Evolutionary conservation across 2,329 filamentous ascomycete species (phyloP).

Genomic region (Colletotrichum cordylinicola): DNA sequence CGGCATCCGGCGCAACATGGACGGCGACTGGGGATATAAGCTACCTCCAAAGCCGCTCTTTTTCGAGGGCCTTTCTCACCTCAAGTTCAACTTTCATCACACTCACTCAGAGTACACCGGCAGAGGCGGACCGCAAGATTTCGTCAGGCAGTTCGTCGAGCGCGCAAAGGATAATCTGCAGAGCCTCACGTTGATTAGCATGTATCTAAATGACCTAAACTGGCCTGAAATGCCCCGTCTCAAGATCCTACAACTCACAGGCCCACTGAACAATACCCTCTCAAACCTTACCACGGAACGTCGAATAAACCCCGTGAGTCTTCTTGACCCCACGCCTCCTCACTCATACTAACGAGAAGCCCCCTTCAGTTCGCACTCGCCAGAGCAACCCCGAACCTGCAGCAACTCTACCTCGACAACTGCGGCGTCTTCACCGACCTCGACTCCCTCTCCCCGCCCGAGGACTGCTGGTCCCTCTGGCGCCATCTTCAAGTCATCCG

Average conservation of each 20-base stretch:
- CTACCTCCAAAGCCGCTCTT: slow-evolving; percentile 17
- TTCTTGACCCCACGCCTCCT: too few species aligned
- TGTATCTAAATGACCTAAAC: slow-evolving; percentile 11
- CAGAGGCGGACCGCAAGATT: slow-evolving; percentile 7
- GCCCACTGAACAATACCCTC: not conserved
- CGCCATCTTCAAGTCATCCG: slow-evolving; percentile 33
- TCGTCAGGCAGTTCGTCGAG: slow-evolving; percentile 11
- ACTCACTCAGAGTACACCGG: not conserved
- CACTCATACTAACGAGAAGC: not conserved
- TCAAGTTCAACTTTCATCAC: slow-evolving; percentile 8
- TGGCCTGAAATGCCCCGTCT: slow-evolving; percentile 18
- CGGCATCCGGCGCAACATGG: not conserved
- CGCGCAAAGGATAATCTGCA: slow-evolving; percentile 1
- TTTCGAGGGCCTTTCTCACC: slow-evolving; percentile 1
- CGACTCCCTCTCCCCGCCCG: slow-evolving; percentile 8
- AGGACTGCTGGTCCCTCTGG: slow-evolving; percentile 30
- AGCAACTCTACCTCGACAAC: slow-evolving; percentile 17
- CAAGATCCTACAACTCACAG: slow-evolving; percentile 14
- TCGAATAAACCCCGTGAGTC: slow-evolving; percentile 6
- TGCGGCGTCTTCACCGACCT: slow-evolving; percentile 16
- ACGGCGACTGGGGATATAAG: slow-evolving; percentile 18
- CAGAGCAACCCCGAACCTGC: slow-evolving; percentile 13
- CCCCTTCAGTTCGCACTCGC: slow-evolving; percentile 9
- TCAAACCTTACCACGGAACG: slow-evolving; percentile 5
- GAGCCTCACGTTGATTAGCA: slow-evolving; percentile 1